Percentiles rank a stretch among this genome's conserved stretches.
These are phyloP conservation scores for Pyricularia sp. DNA, from an alignment of 2,329 filamentous ascomycete genomes.

Conservation along the genomic window DNA sequence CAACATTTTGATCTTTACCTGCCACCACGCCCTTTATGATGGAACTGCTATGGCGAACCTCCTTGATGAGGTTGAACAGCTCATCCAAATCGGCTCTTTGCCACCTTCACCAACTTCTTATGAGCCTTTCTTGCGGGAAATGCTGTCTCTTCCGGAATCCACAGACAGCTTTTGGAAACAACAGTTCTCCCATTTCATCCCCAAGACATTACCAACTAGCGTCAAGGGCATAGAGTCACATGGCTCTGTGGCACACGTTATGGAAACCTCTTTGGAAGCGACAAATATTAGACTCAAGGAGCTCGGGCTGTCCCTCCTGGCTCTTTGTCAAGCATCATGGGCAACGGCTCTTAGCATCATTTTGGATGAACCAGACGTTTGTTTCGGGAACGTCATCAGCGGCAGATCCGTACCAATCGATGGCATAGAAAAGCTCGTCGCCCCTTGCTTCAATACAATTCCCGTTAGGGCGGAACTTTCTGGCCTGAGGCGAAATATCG, in stretches of 20 bases:
- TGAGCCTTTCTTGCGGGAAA: conserved; percentile 47
- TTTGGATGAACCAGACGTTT: conserved; percentile 50
- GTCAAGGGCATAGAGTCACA: background rate
- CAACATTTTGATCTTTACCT: conserved; percentile 29
- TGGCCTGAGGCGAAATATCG: conserved; percentile 32
- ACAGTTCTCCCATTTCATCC: conserved; percentile 37
- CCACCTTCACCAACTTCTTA: conserved; percentile 43
- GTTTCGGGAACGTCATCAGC: conserved; percentile 78
- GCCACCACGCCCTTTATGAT: conserved; percentile 80
- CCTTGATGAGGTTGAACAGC: conserved; percentile 54
- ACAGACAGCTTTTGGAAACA: conserved; percentile 54
- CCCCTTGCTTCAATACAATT: conserved; percentile 85
- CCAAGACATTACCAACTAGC: conserved; percentile 10
- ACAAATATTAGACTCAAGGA: conserved; percentile 37
- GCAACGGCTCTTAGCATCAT: conserved; percentile 46
- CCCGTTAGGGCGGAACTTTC: conserved; percentile 51
- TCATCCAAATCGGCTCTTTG: conserved; percentile 24
- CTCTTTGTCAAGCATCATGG: conserved; percentile 63
- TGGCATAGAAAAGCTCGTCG: conserved; percentile 59
- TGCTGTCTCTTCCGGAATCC: conserved; percentile 32
- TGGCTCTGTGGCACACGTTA: background rate
- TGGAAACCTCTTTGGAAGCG: conserved; percentile 24
- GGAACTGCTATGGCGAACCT: conserved; percentile 61
- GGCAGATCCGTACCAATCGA: conserved; percentile 57
- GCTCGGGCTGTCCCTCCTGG: conserved; percentile 48